A percentile compares a stretch with the other conserved stretches of the same genome.
These are phyloP conservation scores for Hypsizygus marmoreus DNA, from an alignment of 768 basidiomycete genomes.

Conservation along the genomic window DNA sequence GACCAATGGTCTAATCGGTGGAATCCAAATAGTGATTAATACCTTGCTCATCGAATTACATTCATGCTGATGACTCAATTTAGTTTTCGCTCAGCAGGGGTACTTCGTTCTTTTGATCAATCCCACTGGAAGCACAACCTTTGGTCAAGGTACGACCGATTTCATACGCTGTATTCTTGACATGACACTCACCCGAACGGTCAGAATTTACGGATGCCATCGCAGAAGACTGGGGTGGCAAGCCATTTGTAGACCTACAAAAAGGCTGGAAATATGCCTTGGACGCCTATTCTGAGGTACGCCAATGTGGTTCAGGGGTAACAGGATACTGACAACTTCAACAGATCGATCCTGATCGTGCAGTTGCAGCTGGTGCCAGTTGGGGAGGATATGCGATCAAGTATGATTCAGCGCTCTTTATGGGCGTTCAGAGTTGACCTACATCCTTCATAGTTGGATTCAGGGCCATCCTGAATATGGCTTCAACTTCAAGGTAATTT, in stretches of 20 bases:
- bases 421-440: constrained; percentile 2
- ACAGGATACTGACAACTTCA: not conserved
- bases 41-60: not conserved
- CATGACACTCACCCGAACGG: not conserved
- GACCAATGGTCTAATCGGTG: constrained; percentile 61
- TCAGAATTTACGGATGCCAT: constrained; percentile 82
- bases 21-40: constrained; percentile 75
- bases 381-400: constrained; percentile 92
- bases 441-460: constrained; percentile 69
- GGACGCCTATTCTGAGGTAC: constrained; percentile 68
- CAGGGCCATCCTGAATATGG: constrained; percentile 90
- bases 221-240: constrained; percentile 81
- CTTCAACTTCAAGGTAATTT: constrained; percentile 75
- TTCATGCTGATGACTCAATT: not conserved
- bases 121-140: constrained; percentile 92
- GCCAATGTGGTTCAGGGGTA: constrained; percentile 1
- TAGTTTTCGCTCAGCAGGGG: constrained; percentile 83
- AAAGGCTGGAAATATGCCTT: constrained; percentile 75
- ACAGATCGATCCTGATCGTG: constrained; percentile 68
- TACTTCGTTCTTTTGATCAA: constrained; percentile 90
- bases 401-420: constrained; percentile 40
- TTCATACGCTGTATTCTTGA: not conserved
- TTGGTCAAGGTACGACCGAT: constrained; percentile 81
- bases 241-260: constrained; percentile 77
- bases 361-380: constrained; percentile 79